Percentiles rank a stretch among this genome's conserved stretches.
These are phyloP conservation scores for Aureobasidium sp. DNA, from an alignment of 2,329 filamentous ascomycete genomes.

Conservation along the genomic window DNA sequence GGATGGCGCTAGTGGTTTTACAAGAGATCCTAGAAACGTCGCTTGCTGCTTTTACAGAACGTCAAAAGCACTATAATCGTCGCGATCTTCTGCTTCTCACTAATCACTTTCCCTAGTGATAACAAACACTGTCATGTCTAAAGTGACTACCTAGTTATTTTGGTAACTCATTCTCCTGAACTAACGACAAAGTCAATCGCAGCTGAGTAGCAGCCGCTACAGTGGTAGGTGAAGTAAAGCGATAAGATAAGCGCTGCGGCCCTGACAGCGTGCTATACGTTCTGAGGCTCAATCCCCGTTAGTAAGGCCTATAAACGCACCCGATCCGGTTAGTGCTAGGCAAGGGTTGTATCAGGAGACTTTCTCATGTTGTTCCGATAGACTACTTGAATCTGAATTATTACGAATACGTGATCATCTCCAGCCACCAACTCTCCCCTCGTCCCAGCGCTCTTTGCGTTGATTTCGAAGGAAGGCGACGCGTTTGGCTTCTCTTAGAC, in stretches of 20 bases:
- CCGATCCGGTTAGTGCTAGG: background rate
- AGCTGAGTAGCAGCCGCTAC: no score
- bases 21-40: background rate
- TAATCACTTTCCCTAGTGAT: no score
- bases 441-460: slow-evolving; percentile 89
- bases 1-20: background rate
- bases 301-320: background rate
- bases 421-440: slow-evolving; percentile 92
- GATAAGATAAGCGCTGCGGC: background rate
- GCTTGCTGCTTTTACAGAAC: background rate
- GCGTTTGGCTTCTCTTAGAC: slow-evolving; percentile 72
- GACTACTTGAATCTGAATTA: background rate
- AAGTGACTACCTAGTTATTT: background rate
- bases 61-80: background rate
- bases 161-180: no score
- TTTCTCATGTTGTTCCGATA: background rate
- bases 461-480: slow-evolving; percentile 74
- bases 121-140: background rate
- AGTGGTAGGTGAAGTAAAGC: no score
- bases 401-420: slow-evolving; percentile 45
- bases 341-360: background rate
- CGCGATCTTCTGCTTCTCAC: no score
- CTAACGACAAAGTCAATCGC: no score
- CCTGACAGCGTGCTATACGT: background rate
- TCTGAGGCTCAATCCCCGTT: background rate